Conservation (phyloP, 176 grass and related monocot genomes). For the Aegilops bicornis region DNA sequence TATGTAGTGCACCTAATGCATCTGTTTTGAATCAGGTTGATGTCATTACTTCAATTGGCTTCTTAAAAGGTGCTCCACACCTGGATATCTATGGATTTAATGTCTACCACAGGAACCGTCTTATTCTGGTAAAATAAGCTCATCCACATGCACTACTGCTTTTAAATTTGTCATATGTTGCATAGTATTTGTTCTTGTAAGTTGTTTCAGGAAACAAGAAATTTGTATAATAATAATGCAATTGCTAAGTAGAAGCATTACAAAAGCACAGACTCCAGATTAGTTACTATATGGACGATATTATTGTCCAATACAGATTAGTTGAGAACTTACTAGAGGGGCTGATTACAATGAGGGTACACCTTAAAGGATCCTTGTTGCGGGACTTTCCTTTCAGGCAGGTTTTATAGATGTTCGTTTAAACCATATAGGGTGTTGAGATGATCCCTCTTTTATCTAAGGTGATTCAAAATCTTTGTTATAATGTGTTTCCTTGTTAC, state of each 20-base stretch:
- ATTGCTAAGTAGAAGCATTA: background rate
- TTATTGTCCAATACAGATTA: slow-evolving; percentile 8
- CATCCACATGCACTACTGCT: background rate
- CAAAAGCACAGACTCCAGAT: background rate
- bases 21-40: slow-evolving; percentile 44
- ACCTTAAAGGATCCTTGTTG: background rate
- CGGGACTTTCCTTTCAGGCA: background rate
- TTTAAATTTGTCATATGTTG: slow-evolving; percentile 6
- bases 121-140: slow-evolving; percentile 58
- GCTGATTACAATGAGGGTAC: background rate
- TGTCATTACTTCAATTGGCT: slow-evolving; percentile 66
- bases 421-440: slow-evolving; percentile 24
- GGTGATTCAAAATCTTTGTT: background rate
- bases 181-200: slow-evolving; percentile 1
- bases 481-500: background rate
- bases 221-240: slow-evolving; percentile 6
- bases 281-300: background rate
- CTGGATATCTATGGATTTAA: slow-evolving; percentile 68
- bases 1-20: background rate
- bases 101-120: slow-evolving; percentile 71
- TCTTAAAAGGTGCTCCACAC: slow-evolving; percentile 62
- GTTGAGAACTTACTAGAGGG: background rate
- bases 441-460: background rate
- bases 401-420: background rate
- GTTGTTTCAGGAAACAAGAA: background rate